phyloP scores from a whole-genome alignment of 306 rosid species.

The Benincasa hispida region DNA sequence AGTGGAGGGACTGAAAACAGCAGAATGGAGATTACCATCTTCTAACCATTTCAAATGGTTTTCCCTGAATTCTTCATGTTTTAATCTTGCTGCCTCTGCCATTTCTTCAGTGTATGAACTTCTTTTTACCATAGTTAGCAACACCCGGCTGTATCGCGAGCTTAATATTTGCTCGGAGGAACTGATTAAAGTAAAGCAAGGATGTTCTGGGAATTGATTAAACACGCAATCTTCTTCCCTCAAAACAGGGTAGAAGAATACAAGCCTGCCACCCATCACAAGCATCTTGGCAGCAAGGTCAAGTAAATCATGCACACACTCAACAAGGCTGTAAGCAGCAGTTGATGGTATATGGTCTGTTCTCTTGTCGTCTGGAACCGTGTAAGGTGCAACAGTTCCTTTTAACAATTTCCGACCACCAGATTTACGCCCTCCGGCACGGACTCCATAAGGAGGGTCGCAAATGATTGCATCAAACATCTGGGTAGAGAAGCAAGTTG shows the following conservation, averaged over 20 bases:
- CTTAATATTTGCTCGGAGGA: conserved; percentile 86
- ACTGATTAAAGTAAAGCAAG: conserved; percentile 53
- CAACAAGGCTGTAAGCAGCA: conserved; percentile 70
- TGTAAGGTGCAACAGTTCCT: conserved; percentile 64
- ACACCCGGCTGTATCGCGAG: conserved; percentile 75
- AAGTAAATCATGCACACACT: conserved; percentile 94
- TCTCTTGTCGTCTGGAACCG: conserved; percentile 83
- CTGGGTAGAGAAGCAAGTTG: conserved; percentile 22
- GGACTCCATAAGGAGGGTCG: conserved; percentile 99
- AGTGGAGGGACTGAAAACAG: conserved; percentile 49
- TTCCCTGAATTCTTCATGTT: conserved; percentile 66
- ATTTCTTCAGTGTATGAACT: conserved; percentile 60
- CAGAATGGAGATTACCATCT: conserved; percentile 96
- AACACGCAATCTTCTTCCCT: conserved; percentile 57
- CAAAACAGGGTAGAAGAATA: conserved; percentile 81
- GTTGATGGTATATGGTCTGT: conserved; percentile 92
- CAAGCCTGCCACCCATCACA: conserved; percentile 74
- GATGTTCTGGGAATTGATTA: conserved; percentile 61
- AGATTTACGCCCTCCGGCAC: conserved; percentile 97
- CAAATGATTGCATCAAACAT: conserved; percentile 84
- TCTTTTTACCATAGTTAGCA: conserved; percentile 74
- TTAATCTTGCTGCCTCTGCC: conserved; percentile 51
- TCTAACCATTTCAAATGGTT: conserved; percentile 89
- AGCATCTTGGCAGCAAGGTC: conserved; percentile 86
- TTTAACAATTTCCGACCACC: conserved; percentile 89